Evolutionary conservation across 441 rosid species (phyloP), one percentile per base, ranked within the genome.

Genomic region (Populus hybrid): DNA sequence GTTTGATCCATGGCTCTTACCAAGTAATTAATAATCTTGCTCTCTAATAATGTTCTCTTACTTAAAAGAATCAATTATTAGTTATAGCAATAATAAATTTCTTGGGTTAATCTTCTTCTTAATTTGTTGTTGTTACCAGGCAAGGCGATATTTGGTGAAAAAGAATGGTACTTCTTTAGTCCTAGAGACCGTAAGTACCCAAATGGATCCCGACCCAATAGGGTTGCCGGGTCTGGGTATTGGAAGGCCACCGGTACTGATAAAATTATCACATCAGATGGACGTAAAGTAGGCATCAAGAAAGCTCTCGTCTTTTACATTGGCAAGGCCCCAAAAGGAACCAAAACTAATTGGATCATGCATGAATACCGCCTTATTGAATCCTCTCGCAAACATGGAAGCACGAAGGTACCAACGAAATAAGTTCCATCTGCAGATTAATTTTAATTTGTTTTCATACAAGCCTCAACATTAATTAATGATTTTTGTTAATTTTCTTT

Each of bases 191-290:
- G 99, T 77, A 95, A 95, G 72, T 95, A 95, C 75, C 99, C 99
- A 1, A 95, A 95, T 86, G 98, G 99, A 21, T 90, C 98, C 0
- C 86, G 99, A 77, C 99, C 99, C 8, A 95, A 95, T 36, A 83
- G 98, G 61, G 99, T 92, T 11, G 97, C 99, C 10, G 98, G 97
- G 12, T 77, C 99, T 1, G 99, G 99, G 20, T 95, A 95, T 76
- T 95, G 99, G 99, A 95, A 95, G 81, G 99, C 99, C 0, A 95
- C 99, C 2, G 99, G 99, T 18, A 94, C 99, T 0, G 99, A 96
- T 82, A 96, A 94, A 68, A 3, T 89, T 11, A 96, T 96, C 73
- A 84, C 87, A 0, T 85, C 89, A 0, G 97, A 89, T 16, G 97
- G 96, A 12, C 90, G 89, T 61, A 88, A 90, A 80, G 97, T 90